Percentiles rank a stretch among this genome's conserved stretches.
phyloP scores from a whole-genome alignment of 1,284 basidiomycete species.

The Sporisorium graminicola region DNA sequence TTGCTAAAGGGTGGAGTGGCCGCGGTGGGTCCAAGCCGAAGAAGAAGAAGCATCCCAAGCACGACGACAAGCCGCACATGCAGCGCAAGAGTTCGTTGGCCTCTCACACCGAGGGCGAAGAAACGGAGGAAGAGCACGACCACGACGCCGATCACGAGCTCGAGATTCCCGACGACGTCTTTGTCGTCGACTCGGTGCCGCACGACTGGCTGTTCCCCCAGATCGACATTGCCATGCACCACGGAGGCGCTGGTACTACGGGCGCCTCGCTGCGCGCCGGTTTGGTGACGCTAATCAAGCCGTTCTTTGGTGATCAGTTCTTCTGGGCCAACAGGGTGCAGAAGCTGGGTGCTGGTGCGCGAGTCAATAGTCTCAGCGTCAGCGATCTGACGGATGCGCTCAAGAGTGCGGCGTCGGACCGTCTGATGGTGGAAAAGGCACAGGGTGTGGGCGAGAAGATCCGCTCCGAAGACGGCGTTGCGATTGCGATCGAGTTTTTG shows the following conservation, averaged over 20 bases:
- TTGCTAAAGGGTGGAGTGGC: constrained; percentile 67
- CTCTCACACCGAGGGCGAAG: constrained; percentile 27
- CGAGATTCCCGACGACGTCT: constrained; percentile 66
- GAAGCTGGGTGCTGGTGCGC: constrained; percentile 58
- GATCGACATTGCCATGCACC: constrained; percentile 70
- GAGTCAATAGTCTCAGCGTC: constrained; percentile 43
- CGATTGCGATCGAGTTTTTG: constrained; percentile 57
- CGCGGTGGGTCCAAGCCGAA: constrained; percentile 37
- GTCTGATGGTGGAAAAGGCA: constrained; percentile 63
- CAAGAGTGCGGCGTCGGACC: constrained; percentile 48
- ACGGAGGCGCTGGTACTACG: constrained; percentile 81
- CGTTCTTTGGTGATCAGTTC: constrained; percentile 67
- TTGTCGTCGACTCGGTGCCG: constrained; percentile 63
- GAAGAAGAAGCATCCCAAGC: constrained; percentile 23
- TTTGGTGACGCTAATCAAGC: constrained; percentile 62
- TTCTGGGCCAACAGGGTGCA: constrained; percentile 64
- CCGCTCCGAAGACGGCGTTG: constrained; percentile 58
- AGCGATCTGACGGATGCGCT: constrained; percentile 44
- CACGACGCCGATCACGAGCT: constrained; percentile 57
- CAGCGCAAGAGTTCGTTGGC: constrained; percentile 2
- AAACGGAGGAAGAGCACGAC: constrained; percentile 40
- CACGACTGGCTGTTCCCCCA: constrained; percentile 51
- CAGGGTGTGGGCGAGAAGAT: constrained; percentile 59
- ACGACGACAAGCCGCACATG: background rate
- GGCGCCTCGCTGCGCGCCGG: constrained; percentile 63